Conservation (phyloP, 768 basidiomycete species). For the Suillus bovinus region DNA sequence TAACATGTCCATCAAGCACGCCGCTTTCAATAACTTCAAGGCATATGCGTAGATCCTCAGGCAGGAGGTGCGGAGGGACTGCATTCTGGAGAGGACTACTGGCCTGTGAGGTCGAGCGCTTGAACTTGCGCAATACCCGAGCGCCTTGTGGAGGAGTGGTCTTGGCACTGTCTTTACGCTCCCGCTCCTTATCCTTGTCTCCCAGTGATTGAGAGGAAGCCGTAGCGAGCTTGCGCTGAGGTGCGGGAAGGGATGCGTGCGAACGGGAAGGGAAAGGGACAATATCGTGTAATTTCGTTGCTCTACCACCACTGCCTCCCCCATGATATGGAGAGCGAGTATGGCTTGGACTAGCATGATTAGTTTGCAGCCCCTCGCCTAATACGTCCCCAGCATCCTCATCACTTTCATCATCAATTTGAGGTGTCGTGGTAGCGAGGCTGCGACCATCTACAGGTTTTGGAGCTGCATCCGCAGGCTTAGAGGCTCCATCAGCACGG, state of each 20-base stretch:
- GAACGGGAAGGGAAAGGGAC: slow-evolving; percentile 82
- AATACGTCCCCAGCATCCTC: slow-evolving; percentile 58
- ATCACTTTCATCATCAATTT: slow-evolving; percentile 74
- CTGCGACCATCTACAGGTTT: slow-evolving; percentile 49
- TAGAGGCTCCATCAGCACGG: slow-evolving; percentile 46
- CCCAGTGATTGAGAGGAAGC: slow-evolving; percentile 77
- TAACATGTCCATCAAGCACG: slow-evolving; percentile 86
- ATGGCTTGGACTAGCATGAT: slow-evolving; percentile 46
- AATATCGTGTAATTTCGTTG: slow-evolving; percentile 42
- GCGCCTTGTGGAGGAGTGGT: slow-evolving; percentile 34
- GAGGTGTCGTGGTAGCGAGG: slow-evolving; percentile 45
- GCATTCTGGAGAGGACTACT: slow-evolving; percentile 48
- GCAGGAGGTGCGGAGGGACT: slow-evolving; percentile 76
- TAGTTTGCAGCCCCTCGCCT: slow-evolving; percentile 31
- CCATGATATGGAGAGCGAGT: slow-evolving; percentile 77
- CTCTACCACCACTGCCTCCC: slow-evolving; percentile 41
- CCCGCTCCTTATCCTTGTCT: slow-evolving; percentile 43
- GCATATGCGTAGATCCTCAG: slow-evolving; percentile 84
- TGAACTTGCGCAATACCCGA: slow-evolving; percentile 69
- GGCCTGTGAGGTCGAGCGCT: slow-evolving; percentile 58
- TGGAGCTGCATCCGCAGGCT: slow-evolving; percentile 25
- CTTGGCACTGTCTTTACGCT: slow-evolving; percentile 47
- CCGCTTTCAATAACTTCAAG: slow-evolving; percentile 85
- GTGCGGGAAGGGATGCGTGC: slow-evolving; percentile 74
- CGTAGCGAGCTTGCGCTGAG: slow-evolving; percentile 54